phyloP scores from a whole-genome alignment of 2,329 filamentous ascomycete species.

The Sporothrix luriei region DNA sequence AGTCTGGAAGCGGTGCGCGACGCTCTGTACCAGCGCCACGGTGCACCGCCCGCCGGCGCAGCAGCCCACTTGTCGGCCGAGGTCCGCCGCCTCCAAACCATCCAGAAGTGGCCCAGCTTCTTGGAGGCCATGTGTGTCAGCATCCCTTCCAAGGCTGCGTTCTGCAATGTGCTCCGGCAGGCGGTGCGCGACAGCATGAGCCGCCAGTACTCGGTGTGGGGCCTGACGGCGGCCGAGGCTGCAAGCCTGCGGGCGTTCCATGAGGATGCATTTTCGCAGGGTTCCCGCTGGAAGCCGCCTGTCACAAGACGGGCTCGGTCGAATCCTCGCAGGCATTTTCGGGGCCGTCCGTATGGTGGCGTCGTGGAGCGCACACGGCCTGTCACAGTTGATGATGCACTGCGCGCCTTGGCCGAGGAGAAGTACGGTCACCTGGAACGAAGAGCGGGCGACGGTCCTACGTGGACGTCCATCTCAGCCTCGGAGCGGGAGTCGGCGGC shows the following conservation, averaged over 20 bases:
- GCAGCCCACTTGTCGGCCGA: slow-evolving; percentile 47
- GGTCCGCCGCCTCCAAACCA: slow-evolving; percentile 49
- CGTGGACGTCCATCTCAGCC: not conserved
- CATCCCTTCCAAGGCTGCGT: slow-evolving; percentile 37
- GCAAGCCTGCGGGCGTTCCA: slow-evolving; percentile 12
- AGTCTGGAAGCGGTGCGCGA: slow-evolving; percentile 48
- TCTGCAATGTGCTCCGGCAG: slow-evolving; percentile 43
- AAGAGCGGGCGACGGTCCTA: not conserved
- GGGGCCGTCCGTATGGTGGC: not conserved
- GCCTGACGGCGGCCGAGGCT: slow-evolving; percentile 5
- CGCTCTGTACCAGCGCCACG: slow-evolving; percentile 51
- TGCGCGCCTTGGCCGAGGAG: not conserved
- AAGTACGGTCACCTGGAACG: not conserved
- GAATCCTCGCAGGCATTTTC: not conserved
- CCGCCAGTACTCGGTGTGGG: slow-evolving; percentile 41
- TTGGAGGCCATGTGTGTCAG: slow-evolving; percentile 49
- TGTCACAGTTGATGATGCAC: not conserved
- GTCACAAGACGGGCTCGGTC: not conserved
- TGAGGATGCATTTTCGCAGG: not conserved
- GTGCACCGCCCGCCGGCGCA: slow-evolving; percentile 49
- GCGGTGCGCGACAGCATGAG: slow-evolving; percentile 44
- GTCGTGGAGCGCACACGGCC: not conserved
- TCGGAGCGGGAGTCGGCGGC: slow-evolving; percentile 5
- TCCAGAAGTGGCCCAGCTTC: slow-evolving; percentile 50
- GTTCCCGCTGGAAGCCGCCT: not conserved